Evolutionary conservation across 2,329 filamentous ascomycete genomes (phyloP), one percentile per base, ranked within the genome.

Genomic region (Epichloe scottii): DNA sequence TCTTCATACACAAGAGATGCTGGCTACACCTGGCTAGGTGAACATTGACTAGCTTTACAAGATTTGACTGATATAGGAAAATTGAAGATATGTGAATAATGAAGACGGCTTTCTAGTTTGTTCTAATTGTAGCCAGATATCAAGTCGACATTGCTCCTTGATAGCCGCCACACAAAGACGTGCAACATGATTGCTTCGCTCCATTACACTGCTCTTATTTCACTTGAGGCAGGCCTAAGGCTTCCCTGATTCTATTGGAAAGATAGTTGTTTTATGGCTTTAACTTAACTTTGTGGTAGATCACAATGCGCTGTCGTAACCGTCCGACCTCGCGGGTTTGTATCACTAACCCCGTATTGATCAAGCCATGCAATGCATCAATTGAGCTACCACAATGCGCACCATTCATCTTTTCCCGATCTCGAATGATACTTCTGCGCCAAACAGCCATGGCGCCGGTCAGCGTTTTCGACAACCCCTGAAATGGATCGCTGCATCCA

Each of bases 351-450:
- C 21, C 30, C 45, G 44, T 35, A 48, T 39, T 26, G 34, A 38
- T 47, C 40, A 51, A 38, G 41, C 15, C 45, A 48, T 48, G 45
- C 44, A 44, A 34, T 47, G 49, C 49, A 37, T 34, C 35, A n/a
- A n/a, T 46, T 46, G 46, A 34, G 44, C 38, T 43, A 42, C 44
- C 40, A 33, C 34, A n/a, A 47, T 42, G 43, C 38, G 34, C 38
- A 51, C 42, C 35, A 19, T 33, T 19, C 37, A n/a, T 39, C 37
- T 37, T 40, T 40, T 39, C 12, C 41, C 34, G 21, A 46, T 34
- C 34, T 40, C 15, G 43, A 26, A 38, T 3, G 34, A 17, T 30
- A 14, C 35, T 30, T 41, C 33, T 37, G 43, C 43, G 17, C 30
- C 11, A 15, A 35, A 35, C 17, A 15, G n/a, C 30, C 3, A 35